Base-by-base conservation (phyloP, 768 basidiomycete species). In the Pleurotus eryngii region DNA sequence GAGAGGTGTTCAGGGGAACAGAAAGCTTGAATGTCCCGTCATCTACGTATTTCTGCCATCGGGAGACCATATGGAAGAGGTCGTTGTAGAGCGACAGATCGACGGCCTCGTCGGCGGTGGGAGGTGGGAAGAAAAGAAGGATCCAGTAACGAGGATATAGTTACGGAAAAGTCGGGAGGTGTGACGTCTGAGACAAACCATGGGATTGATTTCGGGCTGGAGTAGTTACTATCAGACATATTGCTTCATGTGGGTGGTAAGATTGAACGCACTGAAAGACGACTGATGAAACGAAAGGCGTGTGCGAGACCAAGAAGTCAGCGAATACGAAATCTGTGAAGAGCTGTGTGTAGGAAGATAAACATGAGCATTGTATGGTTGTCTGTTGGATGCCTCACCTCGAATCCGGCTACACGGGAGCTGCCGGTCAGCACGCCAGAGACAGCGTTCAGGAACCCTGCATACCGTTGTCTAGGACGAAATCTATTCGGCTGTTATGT, bases 181-280 rank as follows among this genome's bases (percentile, higher is more conserved):
- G 91, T 90, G 24, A 95, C 94, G 68, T 97, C 93, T 9, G 91
- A 94, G 46, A 98, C 95, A 67, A 98, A 99, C 95, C 96, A 99
- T 0, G 95, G 95, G 51, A 98, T 89, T 7, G 90, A 75, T 70
- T 99, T 98, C 0, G 95, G 92, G 73, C 95, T 96, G 59, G 5
- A 7, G 22, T 27, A n/a, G 12, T 5, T 22, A 17, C 14, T 49
- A 46, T 40, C 53, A 15, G 47, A 57, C 9, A 61, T n/a, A 14
- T 20, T 39, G 12, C 35, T 55, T 7, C 11, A 57, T 2, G 37
- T 22, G 45, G 3, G 56, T 39, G 26, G 37, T 30, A 57, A 7
- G 22, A 15, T 9, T 47, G 38, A 14, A 79, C 84, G 58, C 50
- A 96, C 95, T 99, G 96, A 73, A 98, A 97, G 56, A 92, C 84